Evolutionary conservation across 1,139 yeast genomes (phyloP), one percentile per base, ranked within the genome.

Genomic region (Kluyveromyces sp.): DNA sequence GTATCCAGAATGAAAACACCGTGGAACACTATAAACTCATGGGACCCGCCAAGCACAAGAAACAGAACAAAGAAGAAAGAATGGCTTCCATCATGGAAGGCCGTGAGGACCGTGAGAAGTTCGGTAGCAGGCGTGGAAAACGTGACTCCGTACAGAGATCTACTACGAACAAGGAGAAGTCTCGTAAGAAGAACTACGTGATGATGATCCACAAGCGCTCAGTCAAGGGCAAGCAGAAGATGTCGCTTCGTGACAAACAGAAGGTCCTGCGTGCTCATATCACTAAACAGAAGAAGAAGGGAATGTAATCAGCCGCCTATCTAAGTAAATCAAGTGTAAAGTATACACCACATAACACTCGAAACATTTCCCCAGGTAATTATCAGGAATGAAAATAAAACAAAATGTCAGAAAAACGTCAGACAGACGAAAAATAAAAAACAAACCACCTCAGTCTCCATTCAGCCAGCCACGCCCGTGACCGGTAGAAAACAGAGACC

Each of bases 171-270:
- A 80, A 79, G 67, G 96, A 94, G 66, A 92, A 92, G 78, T 94
- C 89, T 17, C 77, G 97, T 65, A 87, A 87, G 88, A 92, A 92
- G 95, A 94, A 92, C 69, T 92, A 88, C 63, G 92, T 94, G 63
- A 92, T 92, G 99, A 85, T 85, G 89, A 84, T 92, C 56, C 99
- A 92, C 68, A 92, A 92, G 71, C 78, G 79, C 57, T 80, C 86
- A 42, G 97, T 92, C 36, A 95, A 85, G 67, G 97, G 98, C 50
- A 92, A 92, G 66, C 92, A 83, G 51, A 85, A 83, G 68, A 73
- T 84, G 73, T 85, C 96, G 45, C 71, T 92, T 58, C 75, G 95
- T 56, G 97, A 92, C 66, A 80, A 88, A 65, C 97, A 88, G 65
- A 84, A 80, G 66, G 80, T 83, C 15, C 70, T 92, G 54, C 72